Evolutionary conservation across 1,139 yeast species (phyloP), one percentile per base, ranked within the genome.

Genomic region (Yamadazyma aaseri): DNA sequence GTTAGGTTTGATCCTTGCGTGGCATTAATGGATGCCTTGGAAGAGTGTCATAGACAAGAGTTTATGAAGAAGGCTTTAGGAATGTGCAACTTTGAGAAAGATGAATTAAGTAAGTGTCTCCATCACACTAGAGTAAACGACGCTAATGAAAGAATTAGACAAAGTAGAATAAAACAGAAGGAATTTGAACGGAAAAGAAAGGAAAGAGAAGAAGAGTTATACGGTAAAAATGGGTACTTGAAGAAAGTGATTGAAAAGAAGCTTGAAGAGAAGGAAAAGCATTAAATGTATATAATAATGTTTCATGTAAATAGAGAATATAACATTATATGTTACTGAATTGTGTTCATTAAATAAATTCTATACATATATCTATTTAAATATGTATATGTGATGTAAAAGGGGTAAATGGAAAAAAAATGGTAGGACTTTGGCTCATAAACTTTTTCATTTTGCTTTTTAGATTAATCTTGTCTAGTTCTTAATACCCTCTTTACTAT

Each of bases 401-500:
- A 18, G 10, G 21, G 10, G 21, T 18, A 18, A 7, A 18, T n/a
- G n/a, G n/a, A n/a, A n/a, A n/a, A n/a, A n/a, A n/a, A n/a, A n/a
- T n/a, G n/a, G n/a, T n/a, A n/a, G n/a, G n/a, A n/a, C n/a, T n/a
- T n/a, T n/a, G n/a, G n/a, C n/a, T n/a, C n/a, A n/a, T n/a, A n/a
- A n/a, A n/a, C n/a, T n/a, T n/a, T n/a, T n/a, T n/a, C n/a, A n/a
- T n/a, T n/a, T n/a, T n/a, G n/a, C n/a, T n/a, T n/a, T n/a, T n/a
- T n/a, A n/a, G 17, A 15, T 23, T 58, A 71, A 75, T 92, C 98
- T 71, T 90, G 97, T 63, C 98, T 81, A 39, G 96, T 89, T 70
- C 83, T 89, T 63, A 94, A 77, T 52, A 85, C 80, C 57, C 95
- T 79, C 66, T 82, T 89, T 35, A 80, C 76, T 38, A 92, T 95